Conservation (phyloP, 352 stramenopile genomes). For the Phytopythium aichiense region DNA sequence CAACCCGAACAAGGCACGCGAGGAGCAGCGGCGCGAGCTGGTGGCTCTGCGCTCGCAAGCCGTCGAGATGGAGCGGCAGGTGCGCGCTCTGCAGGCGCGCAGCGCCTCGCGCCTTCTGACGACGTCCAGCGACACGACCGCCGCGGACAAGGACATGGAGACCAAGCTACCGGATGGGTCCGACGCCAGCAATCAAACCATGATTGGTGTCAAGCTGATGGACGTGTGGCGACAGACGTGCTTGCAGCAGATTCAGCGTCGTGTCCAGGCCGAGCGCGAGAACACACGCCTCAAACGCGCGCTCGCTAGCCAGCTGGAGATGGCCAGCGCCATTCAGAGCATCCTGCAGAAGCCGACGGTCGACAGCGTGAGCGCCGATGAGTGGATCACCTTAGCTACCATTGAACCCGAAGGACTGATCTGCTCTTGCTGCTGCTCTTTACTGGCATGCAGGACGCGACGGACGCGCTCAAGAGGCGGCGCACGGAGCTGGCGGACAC, state of each 20-base stretch:
- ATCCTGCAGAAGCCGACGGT: neutral
- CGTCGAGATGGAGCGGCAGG: constrained; percentile 1
- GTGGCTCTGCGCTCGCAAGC: neutral
- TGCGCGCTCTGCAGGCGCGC: constrained; percentile 4
- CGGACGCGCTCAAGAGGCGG: neutral
- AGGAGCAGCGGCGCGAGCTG: constrained; percentile 2
- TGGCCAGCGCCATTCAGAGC: constrained; percentile 34
- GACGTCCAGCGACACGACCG: neutral
- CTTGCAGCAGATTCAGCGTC: constrained; percentile 2
- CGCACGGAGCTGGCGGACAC: neutral
- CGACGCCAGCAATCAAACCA: too few species aligned
- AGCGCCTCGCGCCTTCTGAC: neutral
- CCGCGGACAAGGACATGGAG: neutral
- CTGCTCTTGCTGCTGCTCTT: too few species aligned
- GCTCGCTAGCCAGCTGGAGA: constrained; percentile 45
- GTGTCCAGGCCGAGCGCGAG: constrained; percentile 26
- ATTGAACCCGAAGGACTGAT: too few species aligned
- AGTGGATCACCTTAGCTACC: neutral
- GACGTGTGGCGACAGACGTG: constrained; percentile 5
- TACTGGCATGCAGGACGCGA: constrained; percentile 10
- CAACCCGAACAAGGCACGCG: constrained; percentile 7
- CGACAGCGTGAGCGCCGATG: neutral
- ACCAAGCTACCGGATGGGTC: neutral
- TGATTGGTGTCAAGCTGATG: neutral
- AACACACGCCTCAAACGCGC: constrained; percentile 48